Conservation (phyloP, 2,329 filamentous ascomycete species). For the Ceratocystis eucalypticola region DNA sequence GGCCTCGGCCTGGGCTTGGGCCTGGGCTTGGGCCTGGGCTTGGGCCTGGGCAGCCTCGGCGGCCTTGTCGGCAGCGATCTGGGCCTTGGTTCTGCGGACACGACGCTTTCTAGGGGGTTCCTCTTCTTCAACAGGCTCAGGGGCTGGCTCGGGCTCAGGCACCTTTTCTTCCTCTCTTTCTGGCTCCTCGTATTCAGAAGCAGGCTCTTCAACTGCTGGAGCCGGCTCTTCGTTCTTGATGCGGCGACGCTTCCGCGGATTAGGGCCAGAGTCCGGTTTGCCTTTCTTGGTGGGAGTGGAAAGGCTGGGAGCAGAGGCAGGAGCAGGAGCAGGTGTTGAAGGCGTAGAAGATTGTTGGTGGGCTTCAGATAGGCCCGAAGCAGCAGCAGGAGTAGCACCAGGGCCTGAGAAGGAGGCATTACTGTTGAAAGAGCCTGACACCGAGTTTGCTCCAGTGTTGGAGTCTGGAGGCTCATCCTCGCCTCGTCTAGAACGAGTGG, state of each 20-base stretch:
- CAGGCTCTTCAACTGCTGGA: background rate
- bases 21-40: background rate
- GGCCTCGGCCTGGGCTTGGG: background rate
- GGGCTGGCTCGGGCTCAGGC: conserved; percentile 22
- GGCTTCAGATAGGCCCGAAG: background rate
- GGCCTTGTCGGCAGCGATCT: conserved; percentile 16
- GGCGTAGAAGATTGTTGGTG: background rate
- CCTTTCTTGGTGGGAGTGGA: conserved; percentile 5
- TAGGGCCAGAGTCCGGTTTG: background rate
- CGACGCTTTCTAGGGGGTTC: conserved; percentile 27
- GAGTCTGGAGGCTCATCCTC: conserved; percentile 25
- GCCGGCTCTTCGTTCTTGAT: conserved; percentile 11
- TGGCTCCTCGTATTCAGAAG: background rate
- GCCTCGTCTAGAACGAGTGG: conserved; percentile 24
- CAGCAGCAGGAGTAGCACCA: background rate
- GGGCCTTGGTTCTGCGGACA: conserved; percentile 11
- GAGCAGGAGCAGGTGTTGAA: conserved; percentile 2
- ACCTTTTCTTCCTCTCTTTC: conserved; percentile 19
- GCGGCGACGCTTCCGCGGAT: conserved; percentile 16
- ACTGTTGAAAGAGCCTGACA: conserved; percentile 27
- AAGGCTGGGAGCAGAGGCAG: background rate
- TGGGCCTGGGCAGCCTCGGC: conserved; percentile 11
- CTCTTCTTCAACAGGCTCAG: conserved; percentile 25
- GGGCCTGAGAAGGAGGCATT: conserved; percentile 21
- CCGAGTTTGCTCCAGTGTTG: conserved; percentile 23